phyloP scores from a whole-genome alignment of 2,329 filamentous ascomycete genomes.

The Exophiala bonariae region DNA sequence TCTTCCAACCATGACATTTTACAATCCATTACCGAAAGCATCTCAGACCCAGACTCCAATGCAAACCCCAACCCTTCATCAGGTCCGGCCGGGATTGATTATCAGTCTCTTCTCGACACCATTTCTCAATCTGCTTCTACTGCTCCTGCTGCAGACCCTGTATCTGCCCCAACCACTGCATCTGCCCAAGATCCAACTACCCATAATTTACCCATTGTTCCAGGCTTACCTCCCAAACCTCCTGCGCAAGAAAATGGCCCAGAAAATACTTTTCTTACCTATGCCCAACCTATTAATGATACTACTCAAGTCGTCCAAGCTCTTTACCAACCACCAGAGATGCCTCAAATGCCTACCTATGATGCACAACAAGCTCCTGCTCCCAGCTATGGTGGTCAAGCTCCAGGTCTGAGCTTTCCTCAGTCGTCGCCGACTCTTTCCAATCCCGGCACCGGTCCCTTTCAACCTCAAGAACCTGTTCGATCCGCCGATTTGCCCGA shows the following conservation, averaged over 20 bases:
- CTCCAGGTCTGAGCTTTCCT: slow-evolving; percentile 2
- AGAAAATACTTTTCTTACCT: slow-evolving; percentile 27
- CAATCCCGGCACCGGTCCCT: neutral
- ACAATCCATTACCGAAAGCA: slow-evolving; percentile 6
- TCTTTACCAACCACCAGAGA: slow-evolving; percentile 3
- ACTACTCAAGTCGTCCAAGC: neutral
- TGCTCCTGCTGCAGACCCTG: slow-evolving; percentile 30
- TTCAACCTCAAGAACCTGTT: slow-evolving; percentile 10
- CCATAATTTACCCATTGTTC: slow-evolving; percentile 36
- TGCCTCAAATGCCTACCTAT: slow-evolving; percentile 6
- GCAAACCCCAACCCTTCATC: slow-evolving; percentile 14
- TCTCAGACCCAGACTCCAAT: slow-evolving; percentile 8
- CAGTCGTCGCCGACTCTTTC: neutral
- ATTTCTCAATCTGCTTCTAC: slow-evolving; percentile 39
- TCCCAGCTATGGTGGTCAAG: slow-evolving; percentile 10
- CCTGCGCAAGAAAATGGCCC: slow-evolving; percentile 41
- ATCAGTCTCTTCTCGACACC: slow-evolving; percentile 50
- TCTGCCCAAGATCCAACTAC: slow-evolving; percentile 32
- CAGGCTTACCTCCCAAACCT: slow-evolving; percentile 46
- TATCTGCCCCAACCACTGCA: slow-evolving; percentile 30
- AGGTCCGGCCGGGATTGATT: slow-evolving; percentile 43
- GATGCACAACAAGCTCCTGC: slow-evolving; percentile 4
- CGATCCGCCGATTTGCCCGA: slow-evolving; percentile 34
- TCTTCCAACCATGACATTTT: slow-evolving; percentile 3
- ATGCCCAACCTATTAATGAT: neutral